These are phyloP conservation scores for Psilocybe tampanensis DNA, from an alignment of 768 basidiomycete species.

Conservation along the genomic window DNA sequence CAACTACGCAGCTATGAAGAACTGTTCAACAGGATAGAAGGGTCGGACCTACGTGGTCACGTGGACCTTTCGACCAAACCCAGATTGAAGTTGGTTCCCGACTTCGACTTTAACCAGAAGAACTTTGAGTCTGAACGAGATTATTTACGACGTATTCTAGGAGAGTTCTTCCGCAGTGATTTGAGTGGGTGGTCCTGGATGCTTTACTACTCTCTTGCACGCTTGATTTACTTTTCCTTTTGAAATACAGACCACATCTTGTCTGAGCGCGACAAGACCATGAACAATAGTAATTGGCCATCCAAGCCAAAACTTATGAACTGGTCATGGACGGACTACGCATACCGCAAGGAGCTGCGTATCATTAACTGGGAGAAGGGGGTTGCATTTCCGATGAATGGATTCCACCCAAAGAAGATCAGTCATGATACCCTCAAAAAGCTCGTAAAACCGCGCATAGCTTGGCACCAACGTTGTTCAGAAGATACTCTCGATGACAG, in stretches of 20 bases:
- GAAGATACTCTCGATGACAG: background rate
- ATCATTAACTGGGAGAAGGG: no score
- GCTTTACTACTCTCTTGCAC: background rate
- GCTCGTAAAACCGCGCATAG: background rate
- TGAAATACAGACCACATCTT: background rate
- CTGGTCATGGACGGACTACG: background rate
- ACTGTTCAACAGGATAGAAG: background rate
- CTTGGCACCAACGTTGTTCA: background rate
- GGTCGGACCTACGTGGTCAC: background rate
- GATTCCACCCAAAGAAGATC: background rate
- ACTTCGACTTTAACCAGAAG: background rate
- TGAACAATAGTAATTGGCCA: background rate
- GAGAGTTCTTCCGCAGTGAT: background rate
- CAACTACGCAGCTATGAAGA: background rate
- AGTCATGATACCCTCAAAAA: background rate
- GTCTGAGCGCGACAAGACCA: background rate
- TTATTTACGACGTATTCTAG: background rate
- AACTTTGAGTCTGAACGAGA: background rate
- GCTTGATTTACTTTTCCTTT: background rate
- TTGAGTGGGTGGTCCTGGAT: no score
- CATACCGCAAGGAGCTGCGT: no score
- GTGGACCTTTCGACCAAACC: no score
- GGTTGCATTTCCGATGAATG: background rate
- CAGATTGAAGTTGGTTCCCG: background rate
- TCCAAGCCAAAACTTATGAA: background rate